Percentiles rank a stretch among this genome's conserved stretches.
Conservation (phyloP, 2,329 filamentous ascomycete species). For the Alternaria novae-zelandiae region DNA sequence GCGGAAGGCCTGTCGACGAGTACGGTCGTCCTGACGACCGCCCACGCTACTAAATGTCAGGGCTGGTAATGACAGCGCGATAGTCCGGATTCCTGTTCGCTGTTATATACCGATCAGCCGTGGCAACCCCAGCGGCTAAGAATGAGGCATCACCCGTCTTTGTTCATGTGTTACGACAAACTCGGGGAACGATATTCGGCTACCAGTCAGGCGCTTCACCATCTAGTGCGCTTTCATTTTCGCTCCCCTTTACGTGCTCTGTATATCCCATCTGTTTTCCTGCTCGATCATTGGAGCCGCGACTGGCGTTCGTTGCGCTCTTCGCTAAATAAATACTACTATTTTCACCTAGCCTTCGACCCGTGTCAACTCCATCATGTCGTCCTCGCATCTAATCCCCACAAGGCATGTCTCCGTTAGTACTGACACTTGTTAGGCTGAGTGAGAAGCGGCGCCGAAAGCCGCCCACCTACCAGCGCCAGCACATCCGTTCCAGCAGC, state of each 20-base stretch:
- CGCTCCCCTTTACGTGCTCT: slow-evolving; percentile 26
- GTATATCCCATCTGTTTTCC: slow-evolving; percentile 42
- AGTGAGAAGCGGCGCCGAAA: background rate
- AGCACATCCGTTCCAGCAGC: background rate
- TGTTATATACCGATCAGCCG: slow-evolving; percentile 13
- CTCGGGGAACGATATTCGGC: slow-evolving; percentile 24
- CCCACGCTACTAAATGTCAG: slow-evolving; percentile 32
- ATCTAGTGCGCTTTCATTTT: slow-evolving; percentile 15
- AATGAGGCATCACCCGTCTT: slow-evolving; percentile 18
- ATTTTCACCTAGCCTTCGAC: slow-evolving; percentile 1
- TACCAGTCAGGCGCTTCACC: slow-evolving; percentile 19
- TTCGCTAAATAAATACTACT: slow-evolving; percentile 33
- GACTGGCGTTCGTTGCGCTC: slow-evolving; percentile 27
- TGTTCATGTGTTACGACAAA: slow-evolving; percentile 27
- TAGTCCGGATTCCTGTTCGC: slow-evolving; percentile 10
- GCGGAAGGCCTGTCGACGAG: slow-evolving; percentile 35
- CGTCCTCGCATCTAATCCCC: background rate
- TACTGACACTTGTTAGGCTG: background rate
- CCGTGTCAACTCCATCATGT: background rate
- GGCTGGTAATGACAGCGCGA: slow-evolving; percentile 14
- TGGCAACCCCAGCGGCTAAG: slow-evolving; percentile 6
- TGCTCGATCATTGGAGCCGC: slow-evolving; percentile 33
- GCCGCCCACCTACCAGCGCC: background rate
- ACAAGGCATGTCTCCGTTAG: background rate
- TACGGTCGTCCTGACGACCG: slow-evolving; percentile 26